Evolutionary conservation across 495 filamentous ascomycete genomes (phyloP).

Genomic region (Hypoxylon subgilvum): DNA sequence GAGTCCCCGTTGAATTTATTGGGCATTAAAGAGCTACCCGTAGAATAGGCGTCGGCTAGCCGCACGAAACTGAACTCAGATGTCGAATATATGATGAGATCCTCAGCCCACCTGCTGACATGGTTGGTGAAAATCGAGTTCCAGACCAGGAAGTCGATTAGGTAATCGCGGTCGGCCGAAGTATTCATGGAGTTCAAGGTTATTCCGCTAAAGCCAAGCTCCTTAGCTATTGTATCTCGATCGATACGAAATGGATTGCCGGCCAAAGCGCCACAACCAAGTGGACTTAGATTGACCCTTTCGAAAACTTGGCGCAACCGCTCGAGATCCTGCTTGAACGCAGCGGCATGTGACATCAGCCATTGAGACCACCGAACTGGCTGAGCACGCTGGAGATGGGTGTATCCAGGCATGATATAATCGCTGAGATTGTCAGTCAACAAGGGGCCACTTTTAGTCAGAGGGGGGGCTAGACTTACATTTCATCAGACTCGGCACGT

Average conservation of each 20-base stretch:
- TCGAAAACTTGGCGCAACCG: conserved; percentile 75
- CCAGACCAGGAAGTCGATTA: conserved; percentile 92
- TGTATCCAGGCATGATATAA: conserved; percentile 76
- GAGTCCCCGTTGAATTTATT: conserved; percentile 85
- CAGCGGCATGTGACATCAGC: conserved; percentile 78
- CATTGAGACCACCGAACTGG: conserved; percentile 89
- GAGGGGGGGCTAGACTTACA: conserved; percentile 69
- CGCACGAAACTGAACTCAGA: conserved; percentile 83
- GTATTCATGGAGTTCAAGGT: conserved; percentile 84
- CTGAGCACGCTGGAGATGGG: conserved; percentile 90
- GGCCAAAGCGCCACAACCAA: conserved; percentile 87
- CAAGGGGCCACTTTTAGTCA: too few species aligned
- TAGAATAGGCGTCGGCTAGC: conserved; percentile 84
- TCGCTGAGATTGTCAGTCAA: too few species aligned
- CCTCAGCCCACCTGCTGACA: conserved; percentile 85
- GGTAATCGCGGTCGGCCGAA: conserved; percentile 87
- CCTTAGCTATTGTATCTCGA: conserved; percentile 82
- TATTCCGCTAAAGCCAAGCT: conserved; percentile 84
- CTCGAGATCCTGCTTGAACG: conserved; percentile 79
- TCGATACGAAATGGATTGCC: conserved; percentile 92
- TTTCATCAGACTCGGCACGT: conserved; percentile 80
- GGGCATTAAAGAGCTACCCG: conserved; percentile 86
- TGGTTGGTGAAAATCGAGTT: conserved; percentile 82
- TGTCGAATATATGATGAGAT: conserved; percentile 85
- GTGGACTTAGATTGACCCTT: conserved; percentile 77